Percentiles rank a stretch among this genome's conserved stretches.
Evolutionary conservation across 768 basidiomycete species (phyloP).

Genomic region (Lentinula aciculospora): DNA sequence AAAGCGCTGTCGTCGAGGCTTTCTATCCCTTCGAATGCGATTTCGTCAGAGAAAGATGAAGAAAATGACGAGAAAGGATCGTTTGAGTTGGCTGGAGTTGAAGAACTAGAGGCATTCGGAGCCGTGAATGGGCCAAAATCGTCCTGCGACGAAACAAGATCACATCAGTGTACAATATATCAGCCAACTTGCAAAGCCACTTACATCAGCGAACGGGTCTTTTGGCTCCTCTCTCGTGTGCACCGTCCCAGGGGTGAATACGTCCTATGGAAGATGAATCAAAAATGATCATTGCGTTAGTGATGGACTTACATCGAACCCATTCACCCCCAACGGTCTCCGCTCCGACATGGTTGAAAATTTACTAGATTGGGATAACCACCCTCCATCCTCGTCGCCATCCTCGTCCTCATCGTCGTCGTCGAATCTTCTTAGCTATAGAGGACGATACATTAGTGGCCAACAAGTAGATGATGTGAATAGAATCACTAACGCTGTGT

Average conservation of each 20-base stretch:
- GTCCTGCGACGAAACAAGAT: slow-evolving; percentile 31
- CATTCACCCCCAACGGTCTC: slow-evolving; percentile 39
- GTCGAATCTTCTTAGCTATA: background rate
- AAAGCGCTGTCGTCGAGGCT: slow-evolving; percentile 65
- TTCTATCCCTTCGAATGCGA: slow-evolving; percentile 23
- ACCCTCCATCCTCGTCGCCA: slow-evolving; percentile 76
- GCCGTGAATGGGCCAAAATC: slow-evolving; percentile 83
- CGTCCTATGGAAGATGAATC: background rate
- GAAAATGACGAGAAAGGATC: slow-evolving; percentile 55
- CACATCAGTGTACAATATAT: background rate
- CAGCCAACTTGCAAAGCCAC: background rate
- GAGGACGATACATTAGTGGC: background rate
- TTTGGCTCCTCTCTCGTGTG: background rate
- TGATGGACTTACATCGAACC: slow-evolving; percentile 46
- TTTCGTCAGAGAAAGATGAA: slow-evolving; percentile 56
- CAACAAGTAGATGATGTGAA: background rate
- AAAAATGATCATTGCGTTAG: background rate
- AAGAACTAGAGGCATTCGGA: slow-evolving; percentile 29
- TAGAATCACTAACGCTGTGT: slow-evolving; percentile 31
- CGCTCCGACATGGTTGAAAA: slow-evolving; percentile 42
- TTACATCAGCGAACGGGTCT: slow-evolving; percentile 5
- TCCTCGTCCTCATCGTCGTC: slow-evolving; percentile 40
- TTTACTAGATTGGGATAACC: slow-evolving; percentile 77
- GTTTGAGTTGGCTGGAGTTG: slow-evolving; percentile 20
- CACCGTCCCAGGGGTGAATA: background rate